Evolutionary conservation across 345 rosid genomes (phyloP).

Genomic region (Heritiera littoralis): DNA sequence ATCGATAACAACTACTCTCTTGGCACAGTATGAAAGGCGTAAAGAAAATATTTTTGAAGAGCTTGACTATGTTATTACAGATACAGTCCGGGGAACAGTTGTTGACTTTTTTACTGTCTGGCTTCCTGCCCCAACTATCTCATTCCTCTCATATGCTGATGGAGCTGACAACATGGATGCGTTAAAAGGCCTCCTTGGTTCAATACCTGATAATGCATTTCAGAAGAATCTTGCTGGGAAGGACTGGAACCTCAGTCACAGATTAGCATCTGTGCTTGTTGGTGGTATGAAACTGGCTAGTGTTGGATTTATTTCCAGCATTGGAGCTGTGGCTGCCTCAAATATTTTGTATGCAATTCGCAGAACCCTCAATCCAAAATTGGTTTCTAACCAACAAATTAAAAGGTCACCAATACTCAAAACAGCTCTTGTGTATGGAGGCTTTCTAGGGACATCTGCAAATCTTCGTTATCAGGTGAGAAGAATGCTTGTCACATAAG

Average conservation of each 20-base stretch:
- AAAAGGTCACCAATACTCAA: conserved; percentile 85
- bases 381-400: conserved; percentile 42
- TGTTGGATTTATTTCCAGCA: conserved; percentile 85
- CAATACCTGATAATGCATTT: conserved; percentile 94
- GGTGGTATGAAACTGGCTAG: conserved; percentile 85
- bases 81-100: conserved; percentile 72
- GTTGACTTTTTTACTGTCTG: conserved; percentile 92
- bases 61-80: conserved; percentile 89
- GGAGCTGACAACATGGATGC: conserved; percentile 62
- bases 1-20: conserved; percentile 82
- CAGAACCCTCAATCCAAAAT: conserved; percentile 55
- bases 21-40: conserved; percentile 90
- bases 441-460: conserved; percentile 88
- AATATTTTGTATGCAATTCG: conserved; percentile 59
- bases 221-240: conserved; percentile 82
- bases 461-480: conserved; percentile 91
- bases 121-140: conserved; percentile 94
- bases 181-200: conserved; percentile 72
- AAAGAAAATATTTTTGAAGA: conserved; percentile 88
- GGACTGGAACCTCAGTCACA: conserved; percentile 74
- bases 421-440: conserved; percentile 68
- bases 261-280: conserved; percentile 77
- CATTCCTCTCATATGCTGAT: conserved; percentile 72
- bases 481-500: conserved; percentile 6
- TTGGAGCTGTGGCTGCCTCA: conserved; percentile 81